Evolutionary conservation across 495 filamentous ascomycete genomes (phyloP), one percentile per base, ranked within the genome.

Genomic region (Cryomyces antarcticus): DNA sequence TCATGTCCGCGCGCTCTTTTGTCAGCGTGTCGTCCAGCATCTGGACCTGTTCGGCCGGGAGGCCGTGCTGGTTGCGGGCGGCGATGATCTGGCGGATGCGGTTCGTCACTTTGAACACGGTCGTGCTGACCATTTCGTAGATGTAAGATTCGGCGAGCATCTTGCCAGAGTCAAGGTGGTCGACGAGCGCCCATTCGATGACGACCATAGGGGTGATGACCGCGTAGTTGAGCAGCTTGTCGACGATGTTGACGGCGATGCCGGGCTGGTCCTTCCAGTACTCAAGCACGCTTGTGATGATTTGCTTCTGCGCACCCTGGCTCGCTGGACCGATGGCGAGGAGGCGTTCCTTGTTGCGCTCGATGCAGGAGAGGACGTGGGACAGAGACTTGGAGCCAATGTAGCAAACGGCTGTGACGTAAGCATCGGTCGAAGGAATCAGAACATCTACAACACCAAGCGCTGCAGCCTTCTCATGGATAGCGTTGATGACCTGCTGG

Each of bases 151-250:
- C 69, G 13, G 77, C 66, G 12, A 99, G 75, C 1, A 74, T 71
- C 27, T 72, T 68, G 28, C 82, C 84, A 30, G 75, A 68, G 17
- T 68, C 70, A 13, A 75, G 57, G 39, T 71, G 63, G 45, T 78
- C 70, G 29, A 69, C 62, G 4, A 96, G 60, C 1, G 80, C 84
- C 92, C 92, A 99, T 54, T 88, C 73, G 45, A 94, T 68, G 36
- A 99, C 86, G 29, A 73, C 73, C 31, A 71, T 59, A 0, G 89
- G 89, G 7, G 73, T 80, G 6, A 99, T 69, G 47, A 99, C 92
- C 31, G 80, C 85, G 65, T 96, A 99, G 57, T 99, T 99, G 28
- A 99, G 77, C 4, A 99, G 69, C 62, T 94, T 96, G 66, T 99
- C 89, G 43, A 96, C 70, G 51, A 99, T 87, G 52, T 80, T 81